A percentile compares a stretch with the other conserved stretches of the same genome.
phyloP scores from a whole-genome alignment of 2,329 filamentous ascomycete genomes.

The Lizonia empirigonia region DNA sequence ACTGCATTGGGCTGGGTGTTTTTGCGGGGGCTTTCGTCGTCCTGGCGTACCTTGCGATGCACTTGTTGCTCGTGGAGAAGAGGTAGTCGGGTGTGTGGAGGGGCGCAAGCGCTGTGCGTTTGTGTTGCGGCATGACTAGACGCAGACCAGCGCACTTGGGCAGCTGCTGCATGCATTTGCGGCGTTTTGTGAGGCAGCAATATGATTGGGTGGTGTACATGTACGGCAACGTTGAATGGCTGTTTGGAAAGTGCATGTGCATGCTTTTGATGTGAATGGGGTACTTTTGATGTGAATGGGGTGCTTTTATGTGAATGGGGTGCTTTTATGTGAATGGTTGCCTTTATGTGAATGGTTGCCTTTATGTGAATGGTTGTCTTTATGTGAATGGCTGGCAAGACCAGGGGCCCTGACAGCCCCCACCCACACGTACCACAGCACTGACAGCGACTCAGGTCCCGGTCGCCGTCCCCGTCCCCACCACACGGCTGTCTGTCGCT shows the following conservation, averaged over 20 bases:
- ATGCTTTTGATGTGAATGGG: too few relatives aligned
- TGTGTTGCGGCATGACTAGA: too few relatives aligned
- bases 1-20: slow-evolving; percentile 79
- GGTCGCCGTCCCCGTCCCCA: slow-evolving; percentile 2
- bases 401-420: neutral
- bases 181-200: neutral
- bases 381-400: too few relatives aligned
- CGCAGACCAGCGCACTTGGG: too few relatives aligned
- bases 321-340: too few relatives aligned
- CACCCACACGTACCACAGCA: too few relatives aligned
- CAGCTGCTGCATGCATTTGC: slow-evolving; percentile 6
- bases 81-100: slow-evolving; percentile 55
- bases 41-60: slow-evolving; percentile 90
- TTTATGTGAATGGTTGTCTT: too few relatives aligned
- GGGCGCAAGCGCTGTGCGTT: neutral
- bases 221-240: neutral
- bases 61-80: slow-evolving; percentile 89
- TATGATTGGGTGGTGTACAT: slow-evolving; percentile 3
- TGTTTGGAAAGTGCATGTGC: too few relatives aligned
- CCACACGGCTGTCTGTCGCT: slow-evolving; percentile 7
- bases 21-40: slow-evolving; percentile 85
- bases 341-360: too few relatives aligned
- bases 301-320: too few relatives aligned
- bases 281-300: too few relatives aligned
- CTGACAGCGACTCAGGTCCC: slow-evolving; percentile 7